A percentile compares a stretch with the other conserved stretches of the same genome.
Evolutionary conservation across 2,329 filamentous ascomycete genomes (phyloP).

Genomic region (Diaporthe vaccinii): DNA sequence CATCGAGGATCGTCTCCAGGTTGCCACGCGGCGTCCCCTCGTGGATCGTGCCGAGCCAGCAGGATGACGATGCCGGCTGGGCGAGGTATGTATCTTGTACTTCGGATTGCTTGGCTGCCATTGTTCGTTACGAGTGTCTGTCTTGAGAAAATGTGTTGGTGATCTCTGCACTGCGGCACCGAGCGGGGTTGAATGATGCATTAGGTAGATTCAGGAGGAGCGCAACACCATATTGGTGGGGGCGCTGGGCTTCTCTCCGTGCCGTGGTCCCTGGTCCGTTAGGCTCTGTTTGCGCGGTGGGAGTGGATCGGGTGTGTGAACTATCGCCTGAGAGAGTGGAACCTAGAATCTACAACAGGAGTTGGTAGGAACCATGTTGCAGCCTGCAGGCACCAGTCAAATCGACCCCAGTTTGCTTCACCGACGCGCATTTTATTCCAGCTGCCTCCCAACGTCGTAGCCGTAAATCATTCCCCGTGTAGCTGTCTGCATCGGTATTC

Average conservation of each 20-base stretch:
- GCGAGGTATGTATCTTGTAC: conserved; percentile 45
- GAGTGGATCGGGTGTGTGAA: background rate
- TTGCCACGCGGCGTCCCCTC: conserved; percentile 53
- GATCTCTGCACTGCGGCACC: background rate
- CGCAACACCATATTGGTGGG: background rate
- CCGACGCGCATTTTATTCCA: background rate
- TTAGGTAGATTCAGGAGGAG: background rate
- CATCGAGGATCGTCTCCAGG: conserved; percentile 50
- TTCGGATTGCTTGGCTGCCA: background rate
- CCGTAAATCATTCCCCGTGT: too few species aligned
- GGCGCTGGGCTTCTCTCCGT: background rate
- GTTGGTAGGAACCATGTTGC: background rate
- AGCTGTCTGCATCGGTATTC: background rate
- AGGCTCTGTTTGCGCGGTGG: background rate
- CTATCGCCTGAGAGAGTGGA: background rate
- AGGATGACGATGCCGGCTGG: conserved; percentile 54
- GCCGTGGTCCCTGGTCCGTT: background rate
- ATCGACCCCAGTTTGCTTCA: background rate
- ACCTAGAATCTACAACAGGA: background rate
- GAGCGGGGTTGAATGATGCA: background rate
- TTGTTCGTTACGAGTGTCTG: background rate
- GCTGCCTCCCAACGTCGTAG: background rate
- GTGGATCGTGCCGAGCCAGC: conserved; percentile 56
- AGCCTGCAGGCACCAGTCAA: conserved; percentile 10
- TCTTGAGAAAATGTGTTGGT: background rate